Conservation (phyloP, 768 basidiomycete genomes). For the Chalciporus sphaerocephalus region DNA sequence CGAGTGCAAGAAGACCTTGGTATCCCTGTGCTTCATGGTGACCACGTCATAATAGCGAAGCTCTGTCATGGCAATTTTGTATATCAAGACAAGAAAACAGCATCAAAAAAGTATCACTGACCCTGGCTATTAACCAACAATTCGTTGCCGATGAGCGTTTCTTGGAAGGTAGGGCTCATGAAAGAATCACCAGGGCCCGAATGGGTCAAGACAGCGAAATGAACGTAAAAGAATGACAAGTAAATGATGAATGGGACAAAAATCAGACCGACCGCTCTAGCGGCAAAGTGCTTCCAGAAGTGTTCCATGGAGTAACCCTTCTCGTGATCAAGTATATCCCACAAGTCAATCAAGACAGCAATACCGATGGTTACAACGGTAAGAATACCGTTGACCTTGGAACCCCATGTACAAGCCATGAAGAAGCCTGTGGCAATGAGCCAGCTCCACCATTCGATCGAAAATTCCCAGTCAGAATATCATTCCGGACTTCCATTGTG, state of each 20-base stretch:
- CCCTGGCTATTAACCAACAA: conserved; percentile 89
- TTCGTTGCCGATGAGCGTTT: conserved; percentile 89
- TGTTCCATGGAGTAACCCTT: conserved; percentile 80
- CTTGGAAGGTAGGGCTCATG: conserved; percentile 98
- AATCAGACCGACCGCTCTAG: conserved; percentile 82
- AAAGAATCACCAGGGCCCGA: conserved; percentile 93
- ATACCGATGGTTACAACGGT: conserved; percentile 86
- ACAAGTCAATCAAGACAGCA: conserved; percentile 90
- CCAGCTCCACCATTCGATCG: conserved; percentile 93
- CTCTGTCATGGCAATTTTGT: conserved; percentile 51
- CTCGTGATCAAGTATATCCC: conserved; percentile 86
- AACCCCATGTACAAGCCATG: conserved; percentile 95
- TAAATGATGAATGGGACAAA: conserved; percentile 86
- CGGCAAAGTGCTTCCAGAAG: conserved; percentile 84
- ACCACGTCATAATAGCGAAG: conserved; percentile 90
- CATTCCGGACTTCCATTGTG: background rate
- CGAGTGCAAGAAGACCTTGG: conserved; percentile 91
- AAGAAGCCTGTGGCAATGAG: conserved; percentile 82
- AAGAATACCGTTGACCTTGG: conserved; percentile 95
- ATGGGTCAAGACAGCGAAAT: conserved; percentile 81
- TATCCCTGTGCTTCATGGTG: conserved; percentile 85
- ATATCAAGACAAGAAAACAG: background rate
- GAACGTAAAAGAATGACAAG: conserved; percentile 92
- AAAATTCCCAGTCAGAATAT: conserved; percentile 63
- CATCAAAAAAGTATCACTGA: conserved; percentile 32